Conservation (phyloP, 164 flowering plant species). For the Liquidambar formosana region DNA sequence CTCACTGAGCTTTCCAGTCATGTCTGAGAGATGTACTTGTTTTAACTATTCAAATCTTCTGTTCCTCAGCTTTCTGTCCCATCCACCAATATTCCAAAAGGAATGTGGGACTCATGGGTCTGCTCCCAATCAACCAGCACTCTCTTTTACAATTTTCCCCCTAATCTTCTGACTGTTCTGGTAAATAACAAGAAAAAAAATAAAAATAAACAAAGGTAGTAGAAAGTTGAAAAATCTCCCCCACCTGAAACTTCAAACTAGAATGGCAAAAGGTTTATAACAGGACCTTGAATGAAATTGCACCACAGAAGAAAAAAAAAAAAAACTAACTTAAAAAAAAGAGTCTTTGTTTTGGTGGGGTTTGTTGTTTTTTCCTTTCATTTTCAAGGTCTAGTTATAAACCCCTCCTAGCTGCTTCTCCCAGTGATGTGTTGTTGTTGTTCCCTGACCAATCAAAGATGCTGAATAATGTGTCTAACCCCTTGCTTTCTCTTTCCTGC, state of each 20-base stretch:
- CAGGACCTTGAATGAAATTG: constrained; percentile 17
- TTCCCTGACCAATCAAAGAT: constrained; percentile 61
- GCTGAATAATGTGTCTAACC: constrained; percentile 59
- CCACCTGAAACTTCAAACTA: constrained; percentile 1
- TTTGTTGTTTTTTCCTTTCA: too few relatives aligned
- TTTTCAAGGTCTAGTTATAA: constrained; percentile 40
- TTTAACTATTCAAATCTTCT: constrained; percentile 67
- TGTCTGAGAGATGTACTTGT: constrained; percentile 47
- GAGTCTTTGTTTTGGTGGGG: constrained; percentile 1
- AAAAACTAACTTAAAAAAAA: constrained; percentile 12
- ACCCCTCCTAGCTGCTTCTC: constrained; percentile 32
- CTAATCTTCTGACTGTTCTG: constrained; percentile 16
- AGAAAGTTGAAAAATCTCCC: background rate
- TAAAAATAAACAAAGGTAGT: too few relatives aligned
- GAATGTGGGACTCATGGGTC: constrained; percentile 54
- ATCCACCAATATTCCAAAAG: constrained; percentile 59
- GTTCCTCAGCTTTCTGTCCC: constrained; percentile 94
- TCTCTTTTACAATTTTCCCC: constrained; percentile 9
- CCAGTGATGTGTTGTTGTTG: constrained; percentile 24
- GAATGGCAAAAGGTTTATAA: constrained; percentile 2
- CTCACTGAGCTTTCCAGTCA: constrained; percentile 43
- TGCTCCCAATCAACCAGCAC: constrained; percentile 53
- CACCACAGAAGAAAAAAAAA: too few relatives aligned
- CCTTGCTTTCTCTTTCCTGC: constrained; percentile 30
- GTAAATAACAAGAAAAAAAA: constrained; percentile 26